phyloP scores from a whole-genome alignment of 2,329 filamentous ascomycete species.

The Paraphaeosphaeria sporulosa region DNA sequence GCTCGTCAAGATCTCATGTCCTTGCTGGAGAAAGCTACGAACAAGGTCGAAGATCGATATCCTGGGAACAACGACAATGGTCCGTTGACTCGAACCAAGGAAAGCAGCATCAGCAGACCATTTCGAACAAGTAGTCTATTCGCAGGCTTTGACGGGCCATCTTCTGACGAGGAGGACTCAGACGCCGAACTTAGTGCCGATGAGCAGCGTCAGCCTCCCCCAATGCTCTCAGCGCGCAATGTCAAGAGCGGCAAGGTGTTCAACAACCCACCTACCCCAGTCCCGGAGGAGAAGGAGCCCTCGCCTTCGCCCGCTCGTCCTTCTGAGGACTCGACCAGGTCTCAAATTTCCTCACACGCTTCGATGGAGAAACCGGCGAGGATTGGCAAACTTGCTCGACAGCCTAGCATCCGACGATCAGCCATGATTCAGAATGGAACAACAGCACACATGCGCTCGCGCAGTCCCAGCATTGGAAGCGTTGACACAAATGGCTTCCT shows the following conservation, averaged over 20 bases:
- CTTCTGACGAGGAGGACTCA: conserved; percentile 57
- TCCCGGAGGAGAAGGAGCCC: conserved; percentile 52
- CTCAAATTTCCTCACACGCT: conserved; percentile 34
- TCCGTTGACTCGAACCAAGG: conserved; percentile 67
- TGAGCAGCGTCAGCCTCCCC: conserved; percentile 64
- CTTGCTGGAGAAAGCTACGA: conserved; percentile 38
- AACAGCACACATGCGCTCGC: conserved; percentile 70
- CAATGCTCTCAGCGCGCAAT: conserved; percentile 55
- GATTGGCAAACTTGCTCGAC: conserved; percentile 46
- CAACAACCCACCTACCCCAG: conserved; percentile 50
- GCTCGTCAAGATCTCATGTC: conserved; percentile 41
- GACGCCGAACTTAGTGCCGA: conserved; percentile 70
- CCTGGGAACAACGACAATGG: conserved; percentile 84
- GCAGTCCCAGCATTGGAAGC: conserved; percentile 72
- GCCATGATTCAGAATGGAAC: conserved; percentile 84
- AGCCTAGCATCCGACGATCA: conserved; percentile 74
- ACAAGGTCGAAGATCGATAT: conserved; percentile 68
- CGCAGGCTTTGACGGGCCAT: conserved; percentile 79
- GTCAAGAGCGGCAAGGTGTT: conserved; percentile 57
- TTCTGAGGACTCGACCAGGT: conserved; percentile 41
- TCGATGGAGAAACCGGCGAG: conserved; percentile 48
- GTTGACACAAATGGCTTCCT: conserved; percentile 51
- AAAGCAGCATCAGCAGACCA: conserved; percentile 70
- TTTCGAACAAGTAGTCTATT: conserved; percentile 85
- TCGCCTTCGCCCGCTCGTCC: conserved; percentile 35